Evolutionary conservation across 495 filamentous ascomycete genomes (phyloP), one percentile per base, ranked within the genome.

Genomic region (Achaetomiella virescens): DNA sequence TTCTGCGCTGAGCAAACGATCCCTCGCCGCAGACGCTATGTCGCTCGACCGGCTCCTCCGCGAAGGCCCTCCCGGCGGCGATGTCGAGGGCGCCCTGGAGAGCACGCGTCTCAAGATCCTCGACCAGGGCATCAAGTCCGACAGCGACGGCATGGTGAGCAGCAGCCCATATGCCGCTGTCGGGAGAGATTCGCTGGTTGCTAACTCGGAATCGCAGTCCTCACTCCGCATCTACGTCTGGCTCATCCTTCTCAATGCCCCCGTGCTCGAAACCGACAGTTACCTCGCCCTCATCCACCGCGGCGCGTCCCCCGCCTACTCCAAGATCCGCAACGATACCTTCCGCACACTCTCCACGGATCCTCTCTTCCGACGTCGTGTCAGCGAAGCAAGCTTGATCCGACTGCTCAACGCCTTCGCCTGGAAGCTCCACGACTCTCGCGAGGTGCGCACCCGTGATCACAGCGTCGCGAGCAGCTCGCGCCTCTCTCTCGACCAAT

Each of bases 321-420:
- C 88, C 42, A 99, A 99, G 71, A 99, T 99, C 65, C 88, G 90
- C 63, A 95, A 99, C 62, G 93, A 99, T 68, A 96, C 93, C 25
- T 97, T 97, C 66, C 90, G 93, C 60, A 99, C 93, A 0, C 73
- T 99, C 9, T 90, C 91, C 9, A 97, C 91, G 27, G 92, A 99
- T 64, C 91, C 91, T 20, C 83, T 97, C 31, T 99, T 97, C 75
- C 89, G 93, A 45, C 86, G 93, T 20, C 84, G 92, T 40, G 93
- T 99, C 52, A 92, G 88, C 31, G 95, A 97, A 68, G 93, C 95
- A 24, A 95, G 89, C 66, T 75, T 99, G 17, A 97, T 96, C 46
- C 89, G 93, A 12, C 78, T 99, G 1, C 79, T 99, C n/a, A 99
- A 99, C 63, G 93, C 93, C 24, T 82, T 96, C 29, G 91, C 91